Percentiles rank a stretch among this genome's conserved stretches.
phyloP scores from a whole-genome alignment of 768 basidiomycete species.

The Porpolomopsis calyptriformis region DNA sequence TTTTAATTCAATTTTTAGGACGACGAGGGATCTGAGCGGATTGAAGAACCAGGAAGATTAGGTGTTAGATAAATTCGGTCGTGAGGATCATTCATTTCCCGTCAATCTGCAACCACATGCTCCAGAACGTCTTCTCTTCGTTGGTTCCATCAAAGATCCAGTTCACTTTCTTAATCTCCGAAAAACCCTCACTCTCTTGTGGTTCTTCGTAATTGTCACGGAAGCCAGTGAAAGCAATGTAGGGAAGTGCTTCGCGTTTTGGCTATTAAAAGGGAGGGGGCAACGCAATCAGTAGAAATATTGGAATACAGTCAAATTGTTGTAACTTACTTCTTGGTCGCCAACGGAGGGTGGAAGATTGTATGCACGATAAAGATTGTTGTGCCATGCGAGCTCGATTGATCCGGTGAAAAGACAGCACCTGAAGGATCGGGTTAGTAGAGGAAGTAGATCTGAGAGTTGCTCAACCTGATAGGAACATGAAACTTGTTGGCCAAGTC shows the following conservation, averaged over 20 bases:
- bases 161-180: conserved; percentile 65
- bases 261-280: conserved; percentile 23
- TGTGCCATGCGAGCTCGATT: conserved; percentile 83
- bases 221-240: conserved; percentile 48
- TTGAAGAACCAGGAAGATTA: conserved; percentile 20
- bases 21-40: conserved; percentile 26
- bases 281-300: not conserved
- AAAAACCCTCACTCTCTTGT: conserved; percentile 55
- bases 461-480: conserved; percentile 44
- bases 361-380: conserved; percentile 80
- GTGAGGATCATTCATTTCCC: conserved; percentile 38
- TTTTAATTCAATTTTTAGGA: conserved; percentile 13
- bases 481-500: conserved; percentile 47
- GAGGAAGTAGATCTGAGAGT: not conserved
- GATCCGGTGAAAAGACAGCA: conserved; percentile 71
- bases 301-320: not conserved
- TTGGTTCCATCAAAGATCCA: conserved; percentile 73
- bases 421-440: conserved; percentile 23
- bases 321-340: conserved; percentile 29
- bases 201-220: conserved; percentile 60
- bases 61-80: not conserved
- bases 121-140: conserved; percentile 63
- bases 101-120: conserved; percentile 77
- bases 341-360: conserved; percentile 39
- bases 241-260: conserved; percentile 46